Evolutionary conservation across 2,329 filamentous ascomycete genomes (phyloP), one percentile per base, ranked within the genome.

Genomic region (Alternaria panax): DNA sequence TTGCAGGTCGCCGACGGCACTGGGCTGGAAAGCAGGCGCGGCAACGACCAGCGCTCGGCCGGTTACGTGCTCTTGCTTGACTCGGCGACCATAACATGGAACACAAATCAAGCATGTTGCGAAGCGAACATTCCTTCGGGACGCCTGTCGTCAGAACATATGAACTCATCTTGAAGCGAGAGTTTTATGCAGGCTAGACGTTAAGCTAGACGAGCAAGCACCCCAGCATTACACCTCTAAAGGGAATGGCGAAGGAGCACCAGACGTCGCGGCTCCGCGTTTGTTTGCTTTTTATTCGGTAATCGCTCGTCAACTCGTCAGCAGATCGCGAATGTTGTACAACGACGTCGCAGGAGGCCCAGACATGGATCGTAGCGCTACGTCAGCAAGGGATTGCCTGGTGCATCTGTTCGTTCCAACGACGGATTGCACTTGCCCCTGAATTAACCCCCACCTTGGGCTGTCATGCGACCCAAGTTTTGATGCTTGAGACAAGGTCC

Each of bases 401-500:
- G 25, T 34, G 20, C 28, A 41, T 18, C 14, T 22, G 50, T 28
- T 41, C 24, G 48, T 38, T 16, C 9, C 25, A 55, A 38, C 43
- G 20, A 46, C 11, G 30, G 25, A 22, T 32, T 47, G 24, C 42
- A 56, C 18, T 40, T 52, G 46, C 67, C 66, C 67, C 66, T 69
- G 66, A 69, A 46, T 12, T 12, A 40, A 38, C 25, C 62, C 64
- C 66, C 65, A 60, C 58, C 54, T 63, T 56, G 62, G 57, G 60
- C 66, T 62, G 65, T 69, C 66, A 66, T 64, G 64, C 59, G 61
- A 63, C 58, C 59, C 58, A 54, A 57, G 51, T 45, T 48, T 59
- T 45, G 54, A 24, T 50, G 34, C 34, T 51, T 30, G 48, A 57
- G 40, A 51, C 59, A 60, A 67, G 66, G 66, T 68, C 59, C 62